Evolutionary conservation across 257 asterid species (phyloP).

Genomic region (Nicotiana obtusifolia): DNA sequence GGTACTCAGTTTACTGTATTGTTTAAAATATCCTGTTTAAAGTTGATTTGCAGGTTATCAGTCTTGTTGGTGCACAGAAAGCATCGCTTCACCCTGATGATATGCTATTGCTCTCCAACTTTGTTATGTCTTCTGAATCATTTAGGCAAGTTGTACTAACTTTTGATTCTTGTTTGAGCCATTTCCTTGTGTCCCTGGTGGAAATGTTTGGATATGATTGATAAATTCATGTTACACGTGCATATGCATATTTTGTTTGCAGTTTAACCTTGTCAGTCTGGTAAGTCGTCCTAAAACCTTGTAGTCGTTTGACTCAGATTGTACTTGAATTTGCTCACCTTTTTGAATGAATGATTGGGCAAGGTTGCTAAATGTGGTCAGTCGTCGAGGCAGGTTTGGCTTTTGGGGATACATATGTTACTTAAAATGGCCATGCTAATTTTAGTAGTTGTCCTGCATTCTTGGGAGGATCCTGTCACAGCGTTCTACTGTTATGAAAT

Average conservation of each 20-base stretch:
- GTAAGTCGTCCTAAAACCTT: neutral
- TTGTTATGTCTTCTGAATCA: conserved; percentile 89
- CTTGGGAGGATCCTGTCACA: neutral
- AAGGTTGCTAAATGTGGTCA: neutral
- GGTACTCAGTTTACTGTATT: conserved; percentile 9
- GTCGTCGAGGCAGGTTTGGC: neutral
- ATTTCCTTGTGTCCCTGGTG: conserved; percentile 2
- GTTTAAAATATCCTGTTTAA: conserved; percentile 15
- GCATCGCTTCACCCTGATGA: conserved; percentile 97
- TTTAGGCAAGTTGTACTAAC: conserved; percentile 51
- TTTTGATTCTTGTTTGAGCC: neutral
- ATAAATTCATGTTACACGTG: neutral
- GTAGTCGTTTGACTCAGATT: neutral
- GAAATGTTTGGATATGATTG: neutral
- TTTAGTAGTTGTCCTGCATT: neutral
- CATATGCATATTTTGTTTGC: neutral
- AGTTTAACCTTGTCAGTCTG: neutral
- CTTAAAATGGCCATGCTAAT: neutral
- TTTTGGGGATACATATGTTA: conserved; percentile 1
- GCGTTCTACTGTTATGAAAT: neutral
- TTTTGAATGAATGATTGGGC: neutral
- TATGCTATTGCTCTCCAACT: conserved; percentile 80
- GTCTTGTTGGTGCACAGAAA: conserved; percentile 93
- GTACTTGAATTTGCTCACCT: neutral
- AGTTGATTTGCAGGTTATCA: conserved; percentile 70